Conservation (phyloP, 1,139 yeast genomes). For the Kluyveromyces marxianus region DNA sequence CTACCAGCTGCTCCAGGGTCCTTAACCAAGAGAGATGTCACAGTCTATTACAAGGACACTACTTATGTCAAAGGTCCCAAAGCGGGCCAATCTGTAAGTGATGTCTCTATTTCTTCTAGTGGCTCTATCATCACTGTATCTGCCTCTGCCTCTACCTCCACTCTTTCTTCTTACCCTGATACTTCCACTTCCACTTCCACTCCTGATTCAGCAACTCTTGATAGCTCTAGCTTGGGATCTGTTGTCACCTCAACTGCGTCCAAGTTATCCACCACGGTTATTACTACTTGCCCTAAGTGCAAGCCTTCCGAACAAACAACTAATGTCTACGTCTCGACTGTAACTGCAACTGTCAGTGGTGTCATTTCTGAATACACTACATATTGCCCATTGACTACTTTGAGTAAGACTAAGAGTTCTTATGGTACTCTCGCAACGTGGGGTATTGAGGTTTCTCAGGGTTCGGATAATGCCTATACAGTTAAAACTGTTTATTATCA, state of each 20-base stretch:
- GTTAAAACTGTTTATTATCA: slow-evolving; percentile 10
- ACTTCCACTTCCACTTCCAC: background rate
- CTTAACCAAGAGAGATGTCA: slow-evolving; percentile 8
- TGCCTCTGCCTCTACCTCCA: slow-evolving; percentile 4
- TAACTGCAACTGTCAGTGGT: slow-evolving; percentile 11
- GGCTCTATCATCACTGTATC: slow-evolving; percentile 5
- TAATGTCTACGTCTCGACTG: slow-evolving; percentile 14
- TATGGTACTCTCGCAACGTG: slow-evolving; percentile 9
- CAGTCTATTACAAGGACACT: slow-evolving; percentile 1
- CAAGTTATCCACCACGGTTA: slow-evolving; percentile 12
- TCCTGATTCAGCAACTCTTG: background rate
- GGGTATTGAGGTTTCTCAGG: slow-evolving; percentile 6
- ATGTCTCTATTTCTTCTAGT: slow-evolving; percentile 6
- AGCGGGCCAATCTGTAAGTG: slow-evolving; percentile 3
- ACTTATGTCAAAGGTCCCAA: slow-evolving; percentile 2
- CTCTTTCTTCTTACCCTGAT: background rate
- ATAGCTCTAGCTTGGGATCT: background rate
- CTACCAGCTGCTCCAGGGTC: slow-evolving; percentile 5
- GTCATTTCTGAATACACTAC: slow-evolving; percentile 15
- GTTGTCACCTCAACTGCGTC: slow-evolving; percentile 8
- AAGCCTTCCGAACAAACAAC: slow-evolving; percentile 8
- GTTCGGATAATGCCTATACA: slow-evolving; percentile 8
- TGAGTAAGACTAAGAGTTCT: slow-evolving; percentile 1
- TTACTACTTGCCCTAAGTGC: slow-evolving; percentile 14
- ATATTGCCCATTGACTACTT: slow-evolving; percentile 13